Percentiles rank a stretch among this genome's conserved stretches.
Evolutionary conservation across 192 early-diverging fungal genomes (phyloP).

Genomic region (Chytriomyces sp.): DNA sequence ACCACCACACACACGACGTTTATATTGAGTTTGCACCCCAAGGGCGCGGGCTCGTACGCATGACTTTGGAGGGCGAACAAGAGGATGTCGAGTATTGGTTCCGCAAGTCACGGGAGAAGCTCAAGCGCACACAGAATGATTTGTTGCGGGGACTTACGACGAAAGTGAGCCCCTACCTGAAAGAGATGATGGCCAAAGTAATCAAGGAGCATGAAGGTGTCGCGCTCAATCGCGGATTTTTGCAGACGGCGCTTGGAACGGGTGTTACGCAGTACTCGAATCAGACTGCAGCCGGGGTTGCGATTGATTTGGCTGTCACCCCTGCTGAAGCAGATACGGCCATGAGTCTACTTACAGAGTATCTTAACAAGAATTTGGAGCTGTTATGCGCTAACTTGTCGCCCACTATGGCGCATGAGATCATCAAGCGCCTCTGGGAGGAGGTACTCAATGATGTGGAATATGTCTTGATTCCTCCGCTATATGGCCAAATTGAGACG

Average conservation of each 20-base stretch:
- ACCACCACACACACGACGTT: slow-evolving; percentile 61
- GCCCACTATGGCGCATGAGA: slow-evolving; percentile 54
- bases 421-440: slow-evolving; percentile 56
- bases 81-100: slow-evolving; percentile 67
- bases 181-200: slow-evolving; percentile 46
- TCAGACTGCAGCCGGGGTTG: slow-evolving; percentile 35
- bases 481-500: slow-evolving; percentile 52
- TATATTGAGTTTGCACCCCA: slow-evolving; percentile 61
- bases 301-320: slow-evolving; percentile 42
- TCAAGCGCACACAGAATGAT: slow-evolving; percentile 54
- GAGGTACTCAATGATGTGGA: slow-evolving; percentile 48
- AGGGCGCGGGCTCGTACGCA: slow-evolving; percentile 52
- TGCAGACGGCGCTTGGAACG: slow-evolving; percentile 34
- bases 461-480: slow-evolving; percentile 45
- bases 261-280: slow-evolving; percentile 38
- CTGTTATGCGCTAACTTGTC: slow-evolving; percentile 42
- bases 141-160: slow-evolving; percentile 47
- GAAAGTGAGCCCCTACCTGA: slow-evolving; percentile 45
- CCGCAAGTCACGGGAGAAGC: slow-evolving; percentile 47
- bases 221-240: slow-evolving; percentile 46
- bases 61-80: slow-evolving; percentile 59
- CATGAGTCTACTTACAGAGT: slow-evolving; percentile 50
- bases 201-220: slow-evolving; percentile 58
- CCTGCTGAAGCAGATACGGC: slow-evolving; percentile 44
- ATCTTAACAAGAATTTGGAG: slow-evolving; percentile 58